These are phyloP conservation scores for Helotiales sp. DNA, from an alignment of 2,329 filamentous ascomycete genomes.

Conservation along the genomic window DNA sequence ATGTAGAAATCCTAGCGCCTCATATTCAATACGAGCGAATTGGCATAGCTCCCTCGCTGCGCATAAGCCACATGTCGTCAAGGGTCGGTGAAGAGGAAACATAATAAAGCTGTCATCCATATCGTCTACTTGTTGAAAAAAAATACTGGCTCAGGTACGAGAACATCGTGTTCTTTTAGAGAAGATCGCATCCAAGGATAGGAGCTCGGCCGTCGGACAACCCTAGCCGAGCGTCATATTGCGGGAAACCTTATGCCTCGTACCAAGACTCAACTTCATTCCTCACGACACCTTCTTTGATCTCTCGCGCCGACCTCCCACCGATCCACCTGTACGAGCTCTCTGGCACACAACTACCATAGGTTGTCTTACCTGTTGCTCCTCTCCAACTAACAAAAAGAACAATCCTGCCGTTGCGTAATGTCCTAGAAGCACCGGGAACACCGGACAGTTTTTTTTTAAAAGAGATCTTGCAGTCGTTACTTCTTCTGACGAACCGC, in stretches of 20 bases:
- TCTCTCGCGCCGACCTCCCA: not conserved
- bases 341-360: not conserved
- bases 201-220: not conserved
- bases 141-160: not conserved
- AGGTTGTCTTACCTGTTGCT: not conserved
- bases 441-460: constrained; percentile 20
- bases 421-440: constrained; percentile 21
- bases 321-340: not conserved
- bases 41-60: too few species aligned
- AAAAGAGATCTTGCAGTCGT: constrained; percentile 18
- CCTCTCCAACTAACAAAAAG: not conserved
- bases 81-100: not conserved
- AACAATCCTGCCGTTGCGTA: constrained; percentile 1
- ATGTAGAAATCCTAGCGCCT: too few species aligned
- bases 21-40: constrained; percentile 1
- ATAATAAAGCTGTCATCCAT: not conserved
- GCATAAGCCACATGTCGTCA: not conserved
- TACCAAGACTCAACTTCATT: not conserved
- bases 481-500: constrained; percentile 8
- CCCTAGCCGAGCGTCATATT: not conserved
- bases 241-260: not conserved
- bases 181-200: not conserved
- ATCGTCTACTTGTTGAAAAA: not conserved
- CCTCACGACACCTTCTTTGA: not conserved
- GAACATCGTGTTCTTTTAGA: too few species aligned